phyloP scores from a whole-genome alignment of 1,139 yeast genomes.

The Pichia sp. region DNA sequence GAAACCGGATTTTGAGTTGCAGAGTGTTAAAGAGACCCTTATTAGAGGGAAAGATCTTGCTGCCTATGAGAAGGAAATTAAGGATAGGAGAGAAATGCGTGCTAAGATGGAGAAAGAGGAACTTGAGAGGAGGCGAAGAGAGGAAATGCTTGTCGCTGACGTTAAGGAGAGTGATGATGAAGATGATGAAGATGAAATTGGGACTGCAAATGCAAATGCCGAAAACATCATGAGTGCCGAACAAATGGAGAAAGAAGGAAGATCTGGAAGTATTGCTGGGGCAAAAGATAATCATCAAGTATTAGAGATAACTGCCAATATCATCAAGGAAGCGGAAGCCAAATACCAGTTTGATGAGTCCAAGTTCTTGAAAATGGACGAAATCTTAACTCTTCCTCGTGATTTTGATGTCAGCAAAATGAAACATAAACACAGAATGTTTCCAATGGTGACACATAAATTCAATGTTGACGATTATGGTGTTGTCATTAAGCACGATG shows the following conservation, averaged over 20 bases:
- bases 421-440: constrained; percentile 65
- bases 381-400: constrained; percentile 31
- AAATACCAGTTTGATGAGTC: constrained; percentile 10
- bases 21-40: constrained; percentile 40
- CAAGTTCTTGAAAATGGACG: constrained; percentile 26
- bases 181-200: constrained; percentile 18
- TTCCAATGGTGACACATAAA: constrained; percentile 58
- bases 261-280: too few relatives aligned
- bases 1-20: constrained; percentile 27
- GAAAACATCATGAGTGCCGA: too few relatives aligned
- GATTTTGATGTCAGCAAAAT: constrained; percentile 63
- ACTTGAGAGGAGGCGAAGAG: constrained; percentile 18
- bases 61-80: constrained; percentile 40
- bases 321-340: constrained; percentile 9
- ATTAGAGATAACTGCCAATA: background rate
- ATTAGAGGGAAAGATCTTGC: constrained; percentile 44
- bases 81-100: constrained; percentile 28
- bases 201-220: too few relatives aligned
- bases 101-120: constrained; percentile 16
- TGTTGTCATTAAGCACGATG: constrained; percentile 54
- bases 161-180: constrained; percentile 12
- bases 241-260: too few relatives aligned
- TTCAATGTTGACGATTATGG: constrained; percentile 82
- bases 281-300: too few relatives aligned
- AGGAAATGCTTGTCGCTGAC: constrained; percentile 11